Conservation (phyloP, 306 rosid species). For the Acacia confusa region DNA sequence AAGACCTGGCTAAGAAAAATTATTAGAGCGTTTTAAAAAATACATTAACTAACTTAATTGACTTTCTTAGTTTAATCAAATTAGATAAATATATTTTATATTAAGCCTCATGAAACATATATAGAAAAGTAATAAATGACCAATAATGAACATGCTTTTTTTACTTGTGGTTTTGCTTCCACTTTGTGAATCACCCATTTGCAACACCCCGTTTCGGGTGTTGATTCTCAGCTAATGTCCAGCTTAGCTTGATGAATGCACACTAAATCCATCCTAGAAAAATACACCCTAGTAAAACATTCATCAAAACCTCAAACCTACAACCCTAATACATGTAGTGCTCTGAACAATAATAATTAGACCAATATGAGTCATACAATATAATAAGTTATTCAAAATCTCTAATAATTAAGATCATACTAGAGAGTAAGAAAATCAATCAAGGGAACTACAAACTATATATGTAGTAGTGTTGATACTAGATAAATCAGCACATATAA, state of each 20-base stretch:
- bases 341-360: conserved; percentile 19
- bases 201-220: not conserved
- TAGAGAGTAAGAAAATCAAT: not conserved
- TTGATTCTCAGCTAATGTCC: not conserved
- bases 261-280: not conserved
- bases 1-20: no score
- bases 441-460: not conserved
- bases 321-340: conserved; percentile 15
- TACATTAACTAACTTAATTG: no score
- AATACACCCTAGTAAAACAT: not conserved
- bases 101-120: no score
- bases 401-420: not conserved
- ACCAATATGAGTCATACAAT: conserved; percentile 32
- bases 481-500: conserved; percentile 27
- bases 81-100: no score
- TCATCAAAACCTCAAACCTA: not conserved
- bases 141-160: no score
- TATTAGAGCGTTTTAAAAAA: no score
- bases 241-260: not conserved
- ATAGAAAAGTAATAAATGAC: no score
- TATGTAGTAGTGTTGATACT: not conserved
- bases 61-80: no score
- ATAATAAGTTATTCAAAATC: conserved; percentile 26
- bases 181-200: no score
- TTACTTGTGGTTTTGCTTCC: no score